Evolutionary conservation across 2,329 filamentous ascomycete genomes (phyloP).

Genomic region (Orbilia blumenaviensis): DNA sequence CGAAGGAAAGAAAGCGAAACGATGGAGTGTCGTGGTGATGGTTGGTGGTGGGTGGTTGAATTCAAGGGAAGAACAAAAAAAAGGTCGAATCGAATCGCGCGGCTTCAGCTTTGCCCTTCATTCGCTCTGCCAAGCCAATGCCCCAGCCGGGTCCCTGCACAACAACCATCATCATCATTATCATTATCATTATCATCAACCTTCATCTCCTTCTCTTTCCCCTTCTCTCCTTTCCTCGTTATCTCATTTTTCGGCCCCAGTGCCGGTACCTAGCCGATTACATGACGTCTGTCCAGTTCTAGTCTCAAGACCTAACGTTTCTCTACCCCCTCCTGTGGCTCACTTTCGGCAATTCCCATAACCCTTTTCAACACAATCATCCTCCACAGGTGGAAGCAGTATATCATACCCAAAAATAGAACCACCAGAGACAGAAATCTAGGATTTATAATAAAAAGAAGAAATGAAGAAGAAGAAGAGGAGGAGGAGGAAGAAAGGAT

Average conservation of each 20-base stretch:
- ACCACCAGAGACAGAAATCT: conserved; percentile 14
- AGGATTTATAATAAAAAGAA: conserved; percentile 7
- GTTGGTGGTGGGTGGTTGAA: neutral
- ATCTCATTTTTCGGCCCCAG: neutral
- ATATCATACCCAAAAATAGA: neutral
- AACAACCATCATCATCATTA: too few relatives aligned
- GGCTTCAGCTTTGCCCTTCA: conserved; percentile 17
- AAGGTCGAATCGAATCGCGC: conserved; percentile 52
- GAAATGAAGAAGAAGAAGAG: neutral
- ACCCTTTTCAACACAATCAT: neutral
- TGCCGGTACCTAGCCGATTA: neutral
- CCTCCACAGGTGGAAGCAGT: neutral
- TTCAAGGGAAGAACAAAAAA: conserved; percentile 7
- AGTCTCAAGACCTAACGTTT: neutral
- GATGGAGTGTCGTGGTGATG: conserved; percentile 3
- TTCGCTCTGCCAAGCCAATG: conserved; percentile 45
- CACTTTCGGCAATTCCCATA: neutral
- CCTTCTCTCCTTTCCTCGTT: too few relatives aligned
- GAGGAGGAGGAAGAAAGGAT: too few relatives aligned
- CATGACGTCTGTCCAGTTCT: neutral
- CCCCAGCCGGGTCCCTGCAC: neutral
- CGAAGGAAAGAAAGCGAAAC: neutral
- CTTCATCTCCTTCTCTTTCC: too few relatives aligned
- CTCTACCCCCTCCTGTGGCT: neutral
- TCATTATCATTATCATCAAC: neutral